Evolutionary conservation across 164 flowering plant genomes (phyloP).

Genomic region (Santalum album): DNA sequence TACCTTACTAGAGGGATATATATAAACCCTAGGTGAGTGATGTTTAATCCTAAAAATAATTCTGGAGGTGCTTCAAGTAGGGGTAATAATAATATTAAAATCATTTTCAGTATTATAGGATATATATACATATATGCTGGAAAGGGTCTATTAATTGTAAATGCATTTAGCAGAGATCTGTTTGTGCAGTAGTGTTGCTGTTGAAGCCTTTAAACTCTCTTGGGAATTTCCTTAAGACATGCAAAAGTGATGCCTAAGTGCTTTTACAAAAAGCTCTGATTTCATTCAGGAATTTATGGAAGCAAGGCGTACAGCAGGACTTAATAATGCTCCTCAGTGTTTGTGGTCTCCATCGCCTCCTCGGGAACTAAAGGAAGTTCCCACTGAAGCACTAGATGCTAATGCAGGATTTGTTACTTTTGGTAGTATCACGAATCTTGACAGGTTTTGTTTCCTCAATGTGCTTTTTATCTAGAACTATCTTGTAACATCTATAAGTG

Average conservation of each 20-base stretch:
- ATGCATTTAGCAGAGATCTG: not conserved
- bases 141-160: too few relatives aligned
- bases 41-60: too few relatives aligned
- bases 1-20: too few relatives aligned
- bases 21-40: too few relatives aligned
- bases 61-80: too few relatives aligned
- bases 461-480: slow-evolving; percentile 1
- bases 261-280: not conserved
- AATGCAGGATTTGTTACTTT: slow-evolving; percentile 96
- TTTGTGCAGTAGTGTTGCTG: not conserved
- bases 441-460: slow-evolving; percentile 1
- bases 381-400: slow-evolving; percentile 57
- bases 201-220: not conserved
- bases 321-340: slow-evolving; percentile 80
- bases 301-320: slow-evolving; percentile 82
- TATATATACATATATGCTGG: too few relatives aligned
- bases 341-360: slow-evolving; percentile 87
- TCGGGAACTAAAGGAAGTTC: slow-evolving; percentile 52
- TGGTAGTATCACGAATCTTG: slow-evolving; percentile 37
- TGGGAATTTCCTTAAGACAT: too few relatives aligned
- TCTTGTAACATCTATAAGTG: slow-evolving; percentile 4
- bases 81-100: too few relatives aligned
- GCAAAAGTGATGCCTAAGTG: not conserved
- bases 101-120: too few relatives aligned
- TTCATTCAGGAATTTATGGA: slow-evolving; percentile 77